These are phyloP conservation scores for Penicillium sp. DNA, from an alignment of 2,329 filamentous ascomycete species.

Conservation along the genomic window DNA sequence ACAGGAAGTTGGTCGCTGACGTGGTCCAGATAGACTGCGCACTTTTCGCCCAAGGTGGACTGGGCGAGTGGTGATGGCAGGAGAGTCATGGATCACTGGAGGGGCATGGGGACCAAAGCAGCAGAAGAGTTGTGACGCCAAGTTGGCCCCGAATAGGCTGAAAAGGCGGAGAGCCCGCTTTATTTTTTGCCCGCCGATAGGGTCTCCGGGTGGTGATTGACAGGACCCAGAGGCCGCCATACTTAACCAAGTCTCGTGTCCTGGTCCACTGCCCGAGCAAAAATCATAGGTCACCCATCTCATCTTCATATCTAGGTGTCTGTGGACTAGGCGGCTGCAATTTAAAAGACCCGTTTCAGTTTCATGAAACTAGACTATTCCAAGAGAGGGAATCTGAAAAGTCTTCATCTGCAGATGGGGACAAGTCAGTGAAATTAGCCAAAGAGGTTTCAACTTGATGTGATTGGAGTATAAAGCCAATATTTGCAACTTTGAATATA, in stretches of 20 bases:
- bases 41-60: slow-evolving; percentile 38
- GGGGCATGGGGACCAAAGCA: slow-evolving; percentile 4
- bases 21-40: slow-evolving; percentile 34
- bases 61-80: slow-evolving; percentile 32
- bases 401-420: not conserved
- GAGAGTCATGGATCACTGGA: slow-evolving; percentile 34
- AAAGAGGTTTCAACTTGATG: not conserved
- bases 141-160: slow-evolving; percentile 12
- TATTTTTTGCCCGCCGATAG: slow-evolving; percentile 17
- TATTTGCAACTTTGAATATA: not conserved
- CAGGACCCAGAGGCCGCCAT: not conserved
- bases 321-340: too few relatives aligned
- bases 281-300: too few relatives aligned
- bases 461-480: not conserved
- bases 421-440: not conserved
- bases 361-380: too few relatives aligned
- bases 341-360: too few relatives aligned
- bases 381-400: not conserved
- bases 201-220: not conserved
- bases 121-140: slow-evolving; percentile 15
- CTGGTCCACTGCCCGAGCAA: too few relatives aligned
- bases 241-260: too few relatives aligned
- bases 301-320: too few relatives aligned
- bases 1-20: slow-evolving; percentile 27
- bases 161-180: slow-evolving; percentile 22